Conservation (phyloP, 2,329 filamentous ascomycete species). For the Metarhizium sp. region DNA sequence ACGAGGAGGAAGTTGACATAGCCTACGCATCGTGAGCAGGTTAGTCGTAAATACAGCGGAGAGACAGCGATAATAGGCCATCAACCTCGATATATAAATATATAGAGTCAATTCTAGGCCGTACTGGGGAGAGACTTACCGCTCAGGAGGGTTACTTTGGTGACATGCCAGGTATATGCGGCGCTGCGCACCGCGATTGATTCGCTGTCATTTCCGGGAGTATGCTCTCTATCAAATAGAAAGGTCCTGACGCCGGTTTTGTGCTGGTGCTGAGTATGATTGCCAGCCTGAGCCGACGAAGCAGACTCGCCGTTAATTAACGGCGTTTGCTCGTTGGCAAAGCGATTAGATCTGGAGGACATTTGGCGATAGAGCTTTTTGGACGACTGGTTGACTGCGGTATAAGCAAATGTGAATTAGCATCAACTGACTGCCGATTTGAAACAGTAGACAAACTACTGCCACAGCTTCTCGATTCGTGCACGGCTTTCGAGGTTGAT, state of each 20-base stretch:
- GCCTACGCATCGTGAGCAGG: conserved; percentile 22
- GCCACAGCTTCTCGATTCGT: too few relatives aligned
- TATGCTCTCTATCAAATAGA: conserved; percentile 39
- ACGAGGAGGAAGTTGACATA: conserved; percentile 63
- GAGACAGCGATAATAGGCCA: background rate
- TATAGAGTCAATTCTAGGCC: background rate
- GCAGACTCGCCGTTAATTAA: conserved; percentile 29
- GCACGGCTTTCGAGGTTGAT: too few relatives aligned
- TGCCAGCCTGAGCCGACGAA: conserved; percentile 12
- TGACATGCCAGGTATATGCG: conserved; percentile 43
- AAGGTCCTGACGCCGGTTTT: conserved; percentile 24
- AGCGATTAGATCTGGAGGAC: conserved; percentile 21
- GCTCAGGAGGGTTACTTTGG: conserved; percentile 48
- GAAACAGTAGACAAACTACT: too few relatives aligned
- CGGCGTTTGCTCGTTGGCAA: conserved; percentile 30
- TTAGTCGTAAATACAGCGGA: background rate
- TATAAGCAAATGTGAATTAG: background rate
- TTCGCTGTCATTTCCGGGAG: conserved; percentile 41
- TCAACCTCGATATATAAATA: background rate
- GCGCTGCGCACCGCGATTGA: conserved; percentile 35
- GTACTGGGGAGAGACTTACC: conserved; percentile 32
- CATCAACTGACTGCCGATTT: background rate
- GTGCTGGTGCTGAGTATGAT: conserved; percentile 12
- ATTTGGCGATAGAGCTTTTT: conserved; percentile 15
- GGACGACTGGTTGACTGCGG: conserved; percentile 7